Evolutionary conservation across 306 rosid genomes (phyloP).

Genomic region (Senna tora): DNA sequence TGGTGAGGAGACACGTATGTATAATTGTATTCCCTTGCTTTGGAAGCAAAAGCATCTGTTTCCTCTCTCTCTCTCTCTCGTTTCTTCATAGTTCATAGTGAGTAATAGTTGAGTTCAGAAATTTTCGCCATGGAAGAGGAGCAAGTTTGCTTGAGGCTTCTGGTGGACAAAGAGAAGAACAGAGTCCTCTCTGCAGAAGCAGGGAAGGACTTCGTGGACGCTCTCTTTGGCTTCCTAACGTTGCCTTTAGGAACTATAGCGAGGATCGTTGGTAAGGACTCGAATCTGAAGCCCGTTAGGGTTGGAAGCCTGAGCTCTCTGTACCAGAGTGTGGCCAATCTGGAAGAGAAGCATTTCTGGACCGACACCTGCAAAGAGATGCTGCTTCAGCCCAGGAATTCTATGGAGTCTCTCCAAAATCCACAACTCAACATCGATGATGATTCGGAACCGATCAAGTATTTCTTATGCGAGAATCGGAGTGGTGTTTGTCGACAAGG

Average conservation of each 20-base stretch:
- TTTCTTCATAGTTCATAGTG: no score
- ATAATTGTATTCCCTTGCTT: no score
- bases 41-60: no score
- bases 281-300: neutral
- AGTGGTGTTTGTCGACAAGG: no score
- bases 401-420: neutral
- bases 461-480: neutral
- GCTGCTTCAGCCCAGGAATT: neutral
- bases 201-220: conserved; percentile 25
- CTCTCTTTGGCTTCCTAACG: conserved; percentile 28
- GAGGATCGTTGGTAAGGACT: neutral
- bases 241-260: conserved; percentile 31
- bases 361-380: neutral
- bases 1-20: no score
- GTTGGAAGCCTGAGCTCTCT: conserved; percentile 13
- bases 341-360: neutral
- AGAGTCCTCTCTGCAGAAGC: conserved; percentile 39
- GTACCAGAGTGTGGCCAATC: neutral
- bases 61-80: no score
- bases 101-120: no score
- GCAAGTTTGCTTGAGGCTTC: conserved; percentile 21
- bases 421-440: conserved; percentile 3
- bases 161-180: neutral
- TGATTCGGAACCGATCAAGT: neutral
- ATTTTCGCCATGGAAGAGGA: neutral